phyloP scores from a whole-genome alignment of 192 early-diverging fungal species.

The Backusella macrospora region DNA sequence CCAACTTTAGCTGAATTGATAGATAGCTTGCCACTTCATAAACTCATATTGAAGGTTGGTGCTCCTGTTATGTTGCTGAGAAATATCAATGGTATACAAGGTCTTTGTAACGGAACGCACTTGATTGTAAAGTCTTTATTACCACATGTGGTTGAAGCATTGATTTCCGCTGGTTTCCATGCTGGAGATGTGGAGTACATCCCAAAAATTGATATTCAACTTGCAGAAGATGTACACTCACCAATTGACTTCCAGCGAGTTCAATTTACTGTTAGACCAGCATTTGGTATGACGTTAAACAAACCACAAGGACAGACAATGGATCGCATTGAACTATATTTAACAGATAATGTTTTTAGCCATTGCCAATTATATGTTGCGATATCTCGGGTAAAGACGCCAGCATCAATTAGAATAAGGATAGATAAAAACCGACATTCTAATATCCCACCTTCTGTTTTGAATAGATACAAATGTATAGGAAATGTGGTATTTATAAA shows the following conservation, averaged over 20 bases:
- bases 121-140: constrained; percentile 12
- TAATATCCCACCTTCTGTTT: too few species aligned
- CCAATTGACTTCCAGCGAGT: constrained; percentile 6
- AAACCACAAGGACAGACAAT: constrained; percentile 35
- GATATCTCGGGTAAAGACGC: not conserved
- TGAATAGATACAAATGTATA: too few species aligned
- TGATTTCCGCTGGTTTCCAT: constrained; percentile 26
- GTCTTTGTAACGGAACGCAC: constrained; percentile 33
- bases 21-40: constrained; percentile 25
- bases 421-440: too few species aligned
- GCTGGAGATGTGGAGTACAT: constrained; percentile 22
- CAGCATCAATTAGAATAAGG: too few species aligned
- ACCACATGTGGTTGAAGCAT: constrained; percentile 15
- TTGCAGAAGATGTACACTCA: not conserved
- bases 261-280: constrained; percentile 27
- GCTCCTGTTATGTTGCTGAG: constrained; percentile 34
- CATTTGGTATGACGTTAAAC: constrained; percentile 37
- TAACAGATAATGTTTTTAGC: constrained; percentile 22
- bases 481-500: too few species aligned
- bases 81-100: constrained; percentile 27
- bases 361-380: constrained; percentile 39
- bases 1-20: too few species aligned
- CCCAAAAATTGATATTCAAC: constrained; percentile 20
- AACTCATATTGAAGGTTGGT: not conserved
- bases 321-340: constrained; percentile 21